These are phyloP conservation scores for Gossypium herbaceum DNA, from an alignment of 345 rosid genomes.

Conservation along the genomic window DNA sequence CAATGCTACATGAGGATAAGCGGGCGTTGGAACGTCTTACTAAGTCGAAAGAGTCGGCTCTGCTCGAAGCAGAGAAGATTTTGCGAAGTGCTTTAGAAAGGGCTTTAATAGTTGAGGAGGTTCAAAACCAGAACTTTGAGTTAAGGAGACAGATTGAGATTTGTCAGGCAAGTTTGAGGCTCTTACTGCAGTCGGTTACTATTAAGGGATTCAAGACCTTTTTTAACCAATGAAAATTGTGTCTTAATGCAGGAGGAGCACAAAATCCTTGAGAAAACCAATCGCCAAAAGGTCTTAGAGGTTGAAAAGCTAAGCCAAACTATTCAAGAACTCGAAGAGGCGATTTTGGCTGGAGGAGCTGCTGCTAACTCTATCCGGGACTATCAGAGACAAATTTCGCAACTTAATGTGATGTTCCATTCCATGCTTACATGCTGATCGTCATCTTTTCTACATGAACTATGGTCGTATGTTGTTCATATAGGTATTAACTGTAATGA, in stretches of 20 bases:
- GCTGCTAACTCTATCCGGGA: conserved; percentile 81
- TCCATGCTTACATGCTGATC: neutral
- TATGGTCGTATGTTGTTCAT: neutral
- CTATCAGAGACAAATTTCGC: conserved; percentile 65
- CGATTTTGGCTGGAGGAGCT: conserved; percentile 75
- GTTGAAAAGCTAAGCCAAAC: conserved; percentile 86
- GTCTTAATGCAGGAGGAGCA: conserved; percentile 63
- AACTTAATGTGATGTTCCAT: conserved; percentile 48
- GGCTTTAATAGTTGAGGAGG: conserved; percentile 87
- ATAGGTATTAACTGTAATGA: neutral
- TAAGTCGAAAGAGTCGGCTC: conserved; percentile 75
- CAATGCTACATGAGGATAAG: conserved; percentile 68
- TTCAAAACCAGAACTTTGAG: conserved; percentile 88
- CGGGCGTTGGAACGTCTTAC: conserved; percentile 88
- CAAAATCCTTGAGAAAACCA: conserved; percentile 81
- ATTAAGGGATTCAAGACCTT: neutral
- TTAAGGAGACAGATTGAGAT: conserved; percentile 85
- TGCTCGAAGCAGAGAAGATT: conserved; percentile 89
- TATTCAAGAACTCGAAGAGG: conserved; percentile 77
- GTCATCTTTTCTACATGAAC: neutral
- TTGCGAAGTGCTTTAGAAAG: conserved; percentile 85
- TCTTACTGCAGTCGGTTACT: neutral
- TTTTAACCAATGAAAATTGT: neutral
- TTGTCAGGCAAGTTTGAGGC: conserved; percentile 43
- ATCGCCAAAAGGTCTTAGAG: conserved; percentile 86